Conservation (phyloP, 768 basidiomycete species). For the Boletus tomentosulus region DNA sequence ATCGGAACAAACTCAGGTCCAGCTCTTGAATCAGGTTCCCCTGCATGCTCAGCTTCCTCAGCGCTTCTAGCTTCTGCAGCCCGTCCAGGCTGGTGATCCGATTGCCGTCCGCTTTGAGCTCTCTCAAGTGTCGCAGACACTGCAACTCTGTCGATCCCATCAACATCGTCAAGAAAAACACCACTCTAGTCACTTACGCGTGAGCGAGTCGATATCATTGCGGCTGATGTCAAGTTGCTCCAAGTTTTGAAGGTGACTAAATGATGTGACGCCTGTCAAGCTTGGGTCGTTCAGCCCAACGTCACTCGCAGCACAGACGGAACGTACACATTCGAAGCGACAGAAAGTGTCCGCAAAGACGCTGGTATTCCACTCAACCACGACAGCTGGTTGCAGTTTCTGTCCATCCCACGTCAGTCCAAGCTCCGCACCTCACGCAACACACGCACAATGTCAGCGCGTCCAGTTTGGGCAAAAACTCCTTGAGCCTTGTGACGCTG, state of each 20-base stretch:
- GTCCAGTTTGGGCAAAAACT: slow-evolving; percentile 84
- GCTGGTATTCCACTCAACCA: slow-evolving; percentile 79
- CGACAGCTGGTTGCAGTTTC: slow-evolving; percentile 68
- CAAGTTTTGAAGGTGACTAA: slow-evolving; percentile 79
- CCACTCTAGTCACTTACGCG: slow-evolving; percentile 52
- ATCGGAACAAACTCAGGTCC: slow-evolving; percentile 60
- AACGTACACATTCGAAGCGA: slow-evolving; percentile 65
- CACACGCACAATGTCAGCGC: slow-evolving; percentile 66
- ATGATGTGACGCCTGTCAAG: slow-evolving; percentile 83
- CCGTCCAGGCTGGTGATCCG: slow-evolving; percentile 70
- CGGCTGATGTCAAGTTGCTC: slow-evolving; percentile 87
- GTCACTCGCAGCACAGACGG: slow-evolving; percentile 7
- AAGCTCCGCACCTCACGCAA: not conserved
- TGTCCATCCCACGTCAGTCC: slow-evolving; percentile 31
- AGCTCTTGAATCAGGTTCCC: slow-evolving; percentile 63
- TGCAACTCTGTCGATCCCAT: slow-evolving; percentile 59
- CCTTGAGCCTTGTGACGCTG: slow-evolving; percentile 71
- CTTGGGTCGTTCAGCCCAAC: slow-evolving; percentile 37
- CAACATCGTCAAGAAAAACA: not conserved
- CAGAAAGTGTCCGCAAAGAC: slow-evolving; percentile 70
- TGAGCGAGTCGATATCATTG: slow-evolving; percentile 85
- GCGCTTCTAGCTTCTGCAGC: slow-evolving; percentile 70
- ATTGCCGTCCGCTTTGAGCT: slow-evolving; percentile 89
- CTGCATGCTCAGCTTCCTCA: slow-evolving; percentile 80
- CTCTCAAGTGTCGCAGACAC: slow-evolving; percentile 80